Evolutionary conservation across 352 stramenopile genomes (phyloP), one percentile per base, ranked within the genome.

Genomic region (Pythium rhizo-oryzae): DNA sequence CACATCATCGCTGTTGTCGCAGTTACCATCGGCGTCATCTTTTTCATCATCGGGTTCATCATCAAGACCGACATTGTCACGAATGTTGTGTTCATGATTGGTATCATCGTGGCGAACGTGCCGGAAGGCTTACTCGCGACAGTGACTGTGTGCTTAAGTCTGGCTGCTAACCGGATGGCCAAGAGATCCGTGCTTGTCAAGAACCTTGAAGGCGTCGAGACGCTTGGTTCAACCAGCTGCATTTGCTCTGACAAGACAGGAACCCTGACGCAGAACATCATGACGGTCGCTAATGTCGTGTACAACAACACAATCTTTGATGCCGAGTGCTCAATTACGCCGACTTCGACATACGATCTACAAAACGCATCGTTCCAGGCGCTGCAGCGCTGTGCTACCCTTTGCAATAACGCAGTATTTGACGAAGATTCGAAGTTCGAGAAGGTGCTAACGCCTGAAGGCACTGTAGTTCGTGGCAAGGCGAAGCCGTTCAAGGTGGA

Each of bases 221-320:
- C 89, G 12, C 67, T 97, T 0, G 89, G 89, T 16, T 90, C 78
- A 18, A 93, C 87, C 13, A 90, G 80, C 19, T 91, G 80, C 69
- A 97, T 98, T 70, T 98, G 89, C 77, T 95, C 84, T 3, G 93
- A 98, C 74, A 97, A 97, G 76, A 97, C 90, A 0, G 90, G 90
- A 18, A 97, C 91, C 12, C 70, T 97, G 21, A 97, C 91, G 16
- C 69, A 87, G 57, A 97, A 97, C 74, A 77, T 90, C 67, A 97
- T 97, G 91, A 97, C 89, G 1, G 87, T 97, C 37, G 86, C 87
- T 8, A 85, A 96, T 50, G 62, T 83, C 2, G 71, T 82, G 49
- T 92, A 92, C 57, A 79, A 82, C 71, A 94, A 94, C 74, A 76
- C 79, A 60, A 89, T 92, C 35, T 92, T 84, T 13, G 84, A 93